These are phyloP conservation scores for Pseudozyma thailandica DNA, from an alignment of 1,284 basidiomycete species.

Conservation along the genomic window DNA sequence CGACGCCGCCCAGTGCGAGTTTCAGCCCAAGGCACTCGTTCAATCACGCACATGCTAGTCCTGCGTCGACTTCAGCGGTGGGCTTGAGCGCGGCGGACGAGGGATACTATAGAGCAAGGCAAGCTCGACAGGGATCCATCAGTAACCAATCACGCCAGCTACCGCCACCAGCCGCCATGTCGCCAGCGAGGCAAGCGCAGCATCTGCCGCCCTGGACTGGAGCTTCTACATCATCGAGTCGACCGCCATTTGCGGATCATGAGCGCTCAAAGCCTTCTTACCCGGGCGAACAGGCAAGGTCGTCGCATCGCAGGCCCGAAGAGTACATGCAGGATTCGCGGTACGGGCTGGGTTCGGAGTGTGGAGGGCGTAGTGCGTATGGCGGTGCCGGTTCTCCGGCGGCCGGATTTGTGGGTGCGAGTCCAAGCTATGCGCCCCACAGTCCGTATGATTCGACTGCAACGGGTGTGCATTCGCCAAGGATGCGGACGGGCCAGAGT, in stretches of 20 bases:
- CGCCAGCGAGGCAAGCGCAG: conserved; percentile 1
- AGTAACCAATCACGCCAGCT: neutral
- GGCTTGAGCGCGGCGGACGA: neutral
- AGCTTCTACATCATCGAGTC: neutral
- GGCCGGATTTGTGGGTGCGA: too few species aligned
- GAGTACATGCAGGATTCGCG: neutral
- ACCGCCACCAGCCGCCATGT: conserved; percentile 4
- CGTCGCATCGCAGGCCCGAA: neutral
- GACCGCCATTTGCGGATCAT: neutral
- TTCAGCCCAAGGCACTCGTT: conserved; percentile 5
- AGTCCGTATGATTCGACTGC: neutral
- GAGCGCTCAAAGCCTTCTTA: neutral
- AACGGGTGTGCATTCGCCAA: neutral
- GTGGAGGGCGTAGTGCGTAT: neutral
- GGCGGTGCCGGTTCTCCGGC: neutral
- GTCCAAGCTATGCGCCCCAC: neutral
- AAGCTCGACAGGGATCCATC: neutral
- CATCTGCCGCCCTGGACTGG: neutral
- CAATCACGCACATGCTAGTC: neutral
- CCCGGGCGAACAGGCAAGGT: neutral
- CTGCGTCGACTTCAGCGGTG: neutral
- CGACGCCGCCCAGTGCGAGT: conserved; percentile 11
- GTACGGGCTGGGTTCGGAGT: neutral
- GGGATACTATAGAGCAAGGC: neutral
- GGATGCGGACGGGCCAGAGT: neutral